Evolutionary conservation across 164 flowering plant genomes (phyloP).

Genomic region (Pachysandra terminalis): DNA sequence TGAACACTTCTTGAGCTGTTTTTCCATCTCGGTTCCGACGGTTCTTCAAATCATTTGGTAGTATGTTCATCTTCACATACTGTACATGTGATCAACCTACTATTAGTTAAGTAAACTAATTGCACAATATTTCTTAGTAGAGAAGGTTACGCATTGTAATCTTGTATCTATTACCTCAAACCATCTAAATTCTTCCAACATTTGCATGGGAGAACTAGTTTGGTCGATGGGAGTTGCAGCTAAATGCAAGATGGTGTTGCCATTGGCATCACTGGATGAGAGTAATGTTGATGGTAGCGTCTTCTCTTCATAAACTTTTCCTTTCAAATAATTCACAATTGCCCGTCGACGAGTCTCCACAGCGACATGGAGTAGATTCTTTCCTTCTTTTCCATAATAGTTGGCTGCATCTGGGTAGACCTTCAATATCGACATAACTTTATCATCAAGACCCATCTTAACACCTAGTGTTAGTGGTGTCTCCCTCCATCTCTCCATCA

Average conservation of each 20-base stretch:
- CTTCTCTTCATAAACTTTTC: background rate
- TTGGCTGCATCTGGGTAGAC: conserved; percentile 4
- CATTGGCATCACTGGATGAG: background rate
- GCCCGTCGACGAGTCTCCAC: conserved; percentile 1
- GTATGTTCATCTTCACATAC: background rate
- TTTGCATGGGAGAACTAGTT: conserved; percentile 9
- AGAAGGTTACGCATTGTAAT: background rate
- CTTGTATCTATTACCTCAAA: background rate
- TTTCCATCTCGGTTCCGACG: conserved; percentile 4
- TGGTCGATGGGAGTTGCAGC: background rate
- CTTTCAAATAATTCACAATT: background rate
- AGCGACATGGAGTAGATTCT: conserved; percentile 9
- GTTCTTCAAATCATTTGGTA: conserved; percentile 1
- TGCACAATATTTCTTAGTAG: too few species aligned
- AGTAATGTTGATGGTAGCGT: background rate
- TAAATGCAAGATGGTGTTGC: conserved; percentile 6
- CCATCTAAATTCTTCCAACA: conserved; percentile 9
- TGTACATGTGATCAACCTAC: background rate
- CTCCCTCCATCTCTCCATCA: conserved; percentile 1
- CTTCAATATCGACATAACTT: background rate
- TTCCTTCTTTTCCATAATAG: conserved; percentile 2
- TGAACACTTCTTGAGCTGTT: conserved; percentile 10
- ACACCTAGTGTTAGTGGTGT: conserved; percentile 10
- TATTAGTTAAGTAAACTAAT: too few species aligned
- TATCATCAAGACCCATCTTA: background rate